Percentiles rank a stretch among this genome's conserved stretches.
phyloP scores from a whole-genome alignment of 371 early-diverging fungal genomes.

The Lichtheimia corymbifera region DNA sequence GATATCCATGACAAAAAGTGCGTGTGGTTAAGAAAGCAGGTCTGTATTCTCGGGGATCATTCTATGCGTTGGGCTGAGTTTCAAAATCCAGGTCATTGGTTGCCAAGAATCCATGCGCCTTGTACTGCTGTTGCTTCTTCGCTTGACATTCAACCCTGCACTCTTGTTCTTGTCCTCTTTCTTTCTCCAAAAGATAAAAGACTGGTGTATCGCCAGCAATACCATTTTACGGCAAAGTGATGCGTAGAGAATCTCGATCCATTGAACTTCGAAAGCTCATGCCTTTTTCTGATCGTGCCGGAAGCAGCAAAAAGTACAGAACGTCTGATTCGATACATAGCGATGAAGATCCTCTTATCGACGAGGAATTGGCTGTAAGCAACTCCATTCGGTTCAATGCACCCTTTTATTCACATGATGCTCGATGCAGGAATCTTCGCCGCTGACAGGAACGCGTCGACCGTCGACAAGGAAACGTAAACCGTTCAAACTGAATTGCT shows the following conservation, averaged over 20 bases:
- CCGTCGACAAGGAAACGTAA: slow-evolving; percentile 1
- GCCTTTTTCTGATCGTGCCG: slow-evolving; percentile 34
- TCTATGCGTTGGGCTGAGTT: no score
- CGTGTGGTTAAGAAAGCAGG: no score
- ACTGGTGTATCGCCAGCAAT: no score
- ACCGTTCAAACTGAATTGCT: slow-evolving; percentile 11
- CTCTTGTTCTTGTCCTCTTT: no score
- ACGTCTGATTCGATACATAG: slow-evolving; percentile 44
- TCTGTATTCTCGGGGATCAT: no score
- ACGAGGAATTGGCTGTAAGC: slow-evolving; percentile 43
- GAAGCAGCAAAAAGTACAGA: slow-evolving; percentile 31
- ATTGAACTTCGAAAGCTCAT: slow-evolving; percentile 47
- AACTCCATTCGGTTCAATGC: neutral
- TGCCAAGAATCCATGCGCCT: no score
- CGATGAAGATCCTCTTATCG: slow-evolving; percentile 51
- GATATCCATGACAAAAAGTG: no score
- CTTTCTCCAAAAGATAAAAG: no score
- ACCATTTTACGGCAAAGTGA: slow-evolving; percentile 7
- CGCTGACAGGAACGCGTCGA: slow-evolving; percentile 4
- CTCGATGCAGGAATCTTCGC: slow-evolving; percentile 10
- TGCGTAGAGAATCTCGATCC: slow-evolving; percentile 36
- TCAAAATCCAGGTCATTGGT: no score
- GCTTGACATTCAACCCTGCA: no score
- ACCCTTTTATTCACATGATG: neutral
- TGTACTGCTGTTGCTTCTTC: no score